phyloP scores from a whole-genome alignment of 345 rosid genomes.

The Heritiera littoralis region DNA sequence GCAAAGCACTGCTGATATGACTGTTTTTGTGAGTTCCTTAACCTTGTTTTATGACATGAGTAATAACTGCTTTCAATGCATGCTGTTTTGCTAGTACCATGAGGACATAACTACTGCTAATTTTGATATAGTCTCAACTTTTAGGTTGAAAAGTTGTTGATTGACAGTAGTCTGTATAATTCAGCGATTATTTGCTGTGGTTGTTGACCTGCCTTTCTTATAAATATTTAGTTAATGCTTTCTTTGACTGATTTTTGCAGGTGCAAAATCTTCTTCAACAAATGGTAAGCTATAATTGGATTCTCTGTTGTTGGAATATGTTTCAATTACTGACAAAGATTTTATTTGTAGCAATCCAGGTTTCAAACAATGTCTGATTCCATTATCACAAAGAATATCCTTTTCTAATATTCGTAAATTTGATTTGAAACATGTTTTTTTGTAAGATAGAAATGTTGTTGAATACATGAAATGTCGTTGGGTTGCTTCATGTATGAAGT shows the following conservation, averaged over 20 bases:
- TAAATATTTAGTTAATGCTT: not conserved
- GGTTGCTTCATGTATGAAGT: not conserved
- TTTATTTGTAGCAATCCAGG: slow-evolving; percentile 65
- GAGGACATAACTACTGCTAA: not conserved
- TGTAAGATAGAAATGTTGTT: slow-evolving; percentile 4
- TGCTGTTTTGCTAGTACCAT: slow-evolving; percentile 9
- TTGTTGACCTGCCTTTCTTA: not conserved
- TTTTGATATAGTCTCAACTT: not conserved
- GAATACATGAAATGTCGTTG: not conserved
- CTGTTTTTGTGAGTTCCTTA: slow-evolving; percentile 57
- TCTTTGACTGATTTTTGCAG: slow-evolving; percentile 39
- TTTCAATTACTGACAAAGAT: slow-evolving; percentile 14
- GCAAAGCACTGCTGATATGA: slow-evolving; percentile 71
- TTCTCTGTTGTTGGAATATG: slow-evolving; percentile 14
- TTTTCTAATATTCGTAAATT: slow-evolving; percentile 20
- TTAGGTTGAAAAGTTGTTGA: not conserved
- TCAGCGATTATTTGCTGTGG: not conserved
- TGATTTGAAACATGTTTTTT: not conserved
- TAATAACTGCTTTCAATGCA: not conserved
- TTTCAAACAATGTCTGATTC: slow-evolving; percentile 80
- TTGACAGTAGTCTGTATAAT: not conserved
- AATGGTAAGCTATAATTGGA: slow-evolving; percentile 51
- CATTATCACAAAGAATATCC: slow-evolving; percentile 76
- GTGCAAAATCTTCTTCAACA: slow-evolving; percentile 74
- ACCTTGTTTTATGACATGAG: not conserved